phyloP scores from a whole-genome alignment of 768 basidiomycete species.

The Tephrocybe sp. region DNA sequence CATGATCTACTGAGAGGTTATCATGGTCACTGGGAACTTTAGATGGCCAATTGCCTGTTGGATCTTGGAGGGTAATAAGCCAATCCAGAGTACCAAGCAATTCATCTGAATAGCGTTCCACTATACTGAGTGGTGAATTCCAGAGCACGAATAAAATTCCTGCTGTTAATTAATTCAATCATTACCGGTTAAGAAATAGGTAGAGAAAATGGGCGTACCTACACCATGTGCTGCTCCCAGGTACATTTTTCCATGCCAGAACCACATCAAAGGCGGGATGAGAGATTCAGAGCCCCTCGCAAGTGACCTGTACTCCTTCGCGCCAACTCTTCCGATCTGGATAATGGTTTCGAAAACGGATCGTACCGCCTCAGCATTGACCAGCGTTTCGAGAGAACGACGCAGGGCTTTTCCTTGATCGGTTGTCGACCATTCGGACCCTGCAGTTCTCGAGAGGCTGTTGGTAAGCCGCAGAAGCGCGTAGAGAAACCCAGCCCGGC shows the following conservation, averaged over 20 bases:
- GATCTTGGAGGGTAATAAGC: constrained; percentile 43
- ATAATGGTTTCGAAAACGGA: constrained; percentile 45
- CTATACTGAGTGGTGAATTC: constrained; percentile 33
- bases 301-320: constrained; percentile 28
- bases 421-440: not conserved
- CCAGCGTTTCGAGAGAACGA: constrained; percentile 20
- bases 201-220: constrained; percentile 30
- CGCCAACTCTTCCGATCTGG: constrained; percentile 38
- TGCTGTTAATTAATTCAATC: constrained; percentile 25
- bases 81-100: constrained; percentile 46
- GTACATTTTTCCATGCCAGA: constrained; percentile 55
- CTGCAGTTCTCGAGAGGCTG: not conserved
- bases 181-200: not conserved
- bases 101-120: constrained; percentile 34
- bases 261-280: constrained; percentile 53
- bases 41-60: constrained; percentile 51
- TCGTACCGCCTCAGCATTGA: constrained; percentile 31
- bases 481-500: constrained; percentile 56
- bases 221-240: constrained; percentile 61
- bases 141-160: constrained; percentile 54
- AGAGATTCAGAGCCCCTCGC: constrained; percentile 15
- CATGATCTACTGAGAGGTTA: constrained; percentile 18
- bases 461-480: constrained; percentile 44
- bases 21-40: constrained; percentile 28
- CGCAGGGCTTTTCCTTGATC: not conserved